Base-by-base conservation (phyloP, 441 rosid species). In the Jatropha podagrica region DNA sequence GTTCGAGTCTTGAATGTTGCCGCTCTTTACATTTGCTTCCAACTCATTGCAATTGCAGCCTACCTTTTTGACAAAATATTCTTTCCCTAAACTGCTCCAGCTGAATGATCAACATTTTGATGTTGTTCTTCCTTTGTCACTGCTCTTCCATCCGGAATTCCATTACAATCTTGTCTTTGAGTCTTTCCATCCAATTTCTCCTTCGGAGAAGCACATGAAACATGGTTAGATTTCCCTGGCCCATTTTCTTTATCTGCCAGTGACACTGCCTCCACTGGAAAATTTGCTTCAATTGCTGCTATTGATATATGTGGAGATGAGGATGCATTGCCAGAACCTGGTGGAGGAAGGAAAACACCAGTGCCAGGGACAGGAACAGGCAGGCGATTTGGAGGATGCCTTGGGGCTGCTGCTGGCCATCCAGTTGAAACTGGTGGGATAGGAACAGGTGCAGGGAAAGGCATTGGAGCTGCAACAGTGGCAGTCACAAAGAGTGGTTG, bases 341-440 rank as follows among this genome's bases (percentile, higher is more conserved):
- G 70, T 5, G 84, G 78, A 85, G 99, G 99, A 77, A 96, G 93
- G 88, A 93, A 96, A 69, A 96, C 99, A 67, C 99, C 97, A 0
- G 99, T 96, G 18, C 98, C 99, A 20, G 95, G 84, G 40, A 58
- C 74, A 26, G 72, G 91, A 65, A 84, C 79, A 64, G 88, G 88
- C 73, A 85, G 82, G 51, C 91, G 89, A 62, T 89, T 87, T 65
- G 92, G 75, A 71, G 87, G 82, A 79, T 88, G 96, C 81, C 84
- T 81, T 46, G 87, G 84, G 80, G 88, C 83, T 69, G 88, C 79
- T 46, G 89, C 74, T 44, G 87, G 81, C 98, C 99, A 96, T 60
- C 84, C 89, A 0, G 90, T 77, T 12, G 95, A 82, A 40, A 82
- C 82, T 12, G 92, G 77, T n/a, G 92, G 86, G n/a, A 83, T 81